Conservation (phyloP, 805 yeast species). For the Phaffomyces thermotolerans region DNA sequence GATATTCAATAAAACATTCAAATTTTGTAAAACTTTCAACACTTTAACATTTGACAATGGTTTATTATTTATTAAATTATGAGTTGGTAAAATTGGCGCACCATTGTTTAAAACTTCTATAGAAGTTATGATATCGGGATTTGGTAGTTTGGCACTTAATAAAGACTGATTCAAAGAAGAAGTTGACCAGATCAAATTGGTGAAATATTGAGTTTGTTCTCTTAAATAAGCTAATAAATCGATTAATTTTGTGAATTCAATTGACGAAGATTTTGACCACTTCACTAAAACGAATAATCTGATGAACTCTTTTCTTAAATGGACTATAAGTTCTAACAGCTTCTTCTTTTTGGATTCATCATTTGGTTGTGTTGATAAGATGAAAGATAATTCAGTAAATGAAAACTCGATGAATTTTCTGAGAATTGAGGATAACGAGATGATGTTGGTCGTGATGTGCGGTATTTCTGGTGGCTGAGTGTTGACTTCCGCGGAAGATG, state of each 20-base stretch:
- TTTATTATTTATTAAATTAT: conserved; percentile 41
- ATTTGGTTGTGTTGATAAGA: conserved; percentile 52
- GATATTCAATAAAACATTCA: conserved; percentile 67
- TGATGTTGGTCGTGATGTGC: conserved; percentile 64
- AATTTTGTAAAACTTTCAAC: conserved; percentile 52
- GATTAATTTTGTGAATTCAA: conserved; percentile 66
- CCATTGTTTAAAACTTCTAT: conserved; percentile 77
- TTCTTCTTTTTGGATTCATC: conserved; percentile 61
- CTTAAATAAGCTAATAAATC: conserved; percentile 86
- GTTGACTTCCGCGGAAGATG: neutral
- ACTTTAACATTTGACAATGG: conserved; percentile 49
- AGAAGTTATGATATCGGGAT: conserved; percentile 84
- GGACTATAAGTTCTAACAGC: conserved; percentile 61
- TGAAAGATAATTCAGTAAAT: conserved; percentile 52
- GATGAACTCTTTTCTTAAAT: conserved; percentile 74
- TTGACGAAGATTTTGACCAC: conserved; percentile 71
- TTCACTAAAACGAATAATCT: conserved; percentile 79
- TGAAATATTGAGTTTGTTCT: conserved; percentile 66
- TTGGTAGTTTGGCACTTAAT: conserved; percentile 85
- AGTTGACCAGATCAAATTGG: conserved; percentile 54
- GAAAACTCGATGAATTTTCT: conserved; percentile 54
- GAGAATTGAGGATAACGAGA: conserved; percentile 55
- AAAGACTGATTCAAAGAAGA: conserved; percentile 63
- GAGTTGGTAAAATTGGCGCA: conserved; percentile 64
- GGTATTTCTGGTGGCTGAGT: conserved; percentile 42